Evolutionary conservation across 805 yeast species (phyloP).

Genomic region (Starmerella roubikii): DNA sequence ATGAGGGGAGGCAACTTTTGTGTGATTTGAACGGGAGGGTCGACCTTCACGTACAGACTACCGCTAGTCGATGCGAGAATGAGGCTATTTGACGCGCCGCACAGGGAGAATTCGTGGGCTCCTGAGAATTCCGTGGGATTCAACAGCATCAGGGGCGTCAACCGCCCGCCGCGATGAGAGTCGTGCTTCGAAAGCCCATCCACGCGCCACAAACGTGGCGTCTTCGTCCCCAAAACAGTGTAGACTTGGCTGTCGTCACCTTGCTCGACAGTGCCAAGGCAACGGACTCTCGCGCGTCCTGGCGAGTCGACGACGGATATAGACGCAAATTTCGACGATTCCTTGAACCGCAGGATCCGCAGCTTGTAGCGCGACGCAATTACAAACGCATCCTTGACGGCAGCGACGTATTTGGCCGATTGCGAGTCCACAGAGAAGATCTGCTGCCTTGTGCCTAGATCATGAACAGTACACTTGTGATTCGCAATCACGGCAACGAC

Average conservation of each 20-base stretch:
- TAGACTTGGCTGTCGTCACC: neutral
- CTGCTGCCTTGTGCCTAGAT: slow-evolving; percentile 11
- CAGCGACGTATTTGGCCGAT: slow-evolving; percentile 9
- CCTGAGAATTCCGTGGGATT: slow-evolving; percentile 2
- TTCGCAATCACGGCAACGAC: slow-evolving; percentile 10
- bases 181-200: too few species aligned
- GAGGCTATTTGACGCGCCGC: slow-evolving; percentile 1
- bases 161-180: too few species aligned
- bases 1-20: neutral
- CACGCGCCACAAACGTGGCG: slow-evolving; percentile 6
- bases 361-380: slow-evolving; percentile 16
- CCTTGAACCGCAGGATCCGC: slow-evolving; percentile 5
- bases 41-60: neutral
- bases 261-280: slow-evolving; percentile 2
- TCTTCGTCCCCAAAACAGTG: slow-evolving; percentile 3
- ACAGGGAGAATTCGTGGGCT: slow-evolving; percentile 5
- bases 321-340: neutral
- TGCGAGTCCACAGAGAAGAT: slow-evolving; percentile 2
- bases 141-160: slow-evolving; percentile 6
- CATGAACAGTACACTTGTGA: slow-evolving; percentile 10
- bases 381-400: slow-evolving; percentile 2
- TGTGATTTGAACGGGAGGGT: slow-evolving; percentile 1
- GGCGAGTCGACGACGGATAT: slow-evolving; percentile 6
- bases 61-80: slow-evolving; percentile 3
- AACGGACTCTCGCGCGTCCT: slow-evolving; percentile 6